phyloP scores from a whole-genome alignment of 2,329 filamentous ascomycete species.

The Cordyceps cicadae region DNA sequence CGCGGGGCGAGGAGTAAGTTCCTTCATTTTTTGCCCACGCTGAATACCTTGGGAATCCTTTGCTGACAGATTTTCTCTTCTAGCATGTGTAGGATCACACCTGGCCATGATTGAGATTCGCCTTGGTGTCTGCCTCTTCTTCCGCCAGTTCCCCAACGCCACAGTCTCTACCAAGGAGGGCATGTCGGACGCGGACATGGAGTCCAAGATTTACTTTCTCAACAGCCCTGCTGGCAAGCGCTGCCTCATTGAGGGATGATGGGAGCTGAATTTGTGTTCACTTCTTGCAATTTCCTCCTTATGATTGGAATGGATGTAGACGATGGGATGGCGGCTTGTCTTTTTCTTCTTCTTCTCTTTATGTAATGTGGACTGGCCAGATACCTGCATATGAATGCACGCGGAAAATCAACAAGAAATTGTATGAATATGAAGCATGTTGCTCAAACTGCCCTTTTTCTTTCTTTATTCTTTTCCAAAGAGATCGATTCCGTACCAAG shows the following conservation, averaged over 20 bases:
- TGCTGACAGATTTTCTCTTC: neutral
- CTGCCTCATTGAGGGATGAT: conserved; percentile 21
- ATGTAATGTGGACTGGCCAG: neutral
- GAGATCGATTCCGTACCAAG: no score
- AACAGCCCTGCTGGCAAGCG: conserved; percentile 23
- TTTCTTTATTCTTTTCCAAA: no score
- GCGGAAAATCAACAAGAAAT: neutral
- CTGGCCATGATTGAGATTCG: conserved; percentile 49
- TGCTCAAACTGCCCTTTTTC: no score
- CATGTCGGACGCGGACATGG: conserved; percentile 30
- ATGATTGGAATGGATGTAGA: neutral
- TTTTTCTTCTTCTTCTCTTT: neutral
- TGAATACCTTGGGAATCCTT: neutral
- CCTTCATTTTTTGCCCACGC: neutral
- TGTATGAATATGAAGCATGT: neutral
- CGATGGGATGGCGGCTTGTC: neutral
- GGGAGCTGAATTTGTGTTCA: neutral
- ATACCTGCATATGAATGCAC: neutral
- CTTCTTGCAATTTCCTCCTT: neutral
- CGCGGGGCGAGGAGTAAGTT: conserved; percentile 36
- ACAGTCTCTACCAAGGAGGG: conserved; percentile 24
- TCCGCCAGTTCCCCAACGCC: conserved; percentile 34
- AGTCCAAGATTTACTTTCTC: conserved; percentile 25
- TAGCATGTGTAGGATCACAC: conserved; percentile 46
- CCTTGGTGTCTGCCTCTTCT: conserved; percentile 42